These are phyloP conservation scores for Corinectria fuckeliana DNA, from an alignment of 2,329 filamentous ascomycete species.

Conservation along the genomic window DNA sequence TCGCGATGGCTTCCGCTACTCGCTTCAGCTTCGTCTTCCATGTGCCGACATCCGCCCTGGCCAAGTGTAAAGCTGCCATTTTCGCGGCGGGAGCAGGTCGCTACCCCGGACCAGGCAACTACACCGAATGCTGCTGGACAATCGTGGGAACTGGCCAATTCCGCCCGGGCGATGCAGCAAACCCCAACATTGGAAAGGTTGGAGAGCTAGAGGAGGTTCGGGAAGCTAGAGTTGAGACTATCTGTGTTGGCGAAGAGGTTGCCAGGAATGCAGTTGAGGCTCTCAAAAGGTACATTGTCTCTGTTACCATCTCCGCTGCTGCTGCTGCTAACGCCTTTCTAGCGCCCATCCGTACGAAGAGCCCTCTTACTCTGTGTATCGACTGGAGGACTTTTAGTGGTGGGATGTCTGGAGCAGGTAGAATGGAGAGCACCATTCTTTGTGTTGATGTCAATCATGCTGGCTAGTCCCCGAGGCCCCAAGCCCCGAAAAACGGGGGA, in stretches of 20 bases:
- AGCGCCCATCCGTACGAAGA: constrained; percentile 36
- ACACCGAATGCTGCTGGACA: constrained; percentile 61
- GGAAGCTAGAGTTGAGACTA: constrained; percentile 67
- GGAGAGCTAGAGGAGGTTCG: constrained; percentile 63
- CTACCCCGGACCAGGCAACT: constrained; percentile 56
- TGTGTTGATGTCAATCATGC: constrained; percentile 12
- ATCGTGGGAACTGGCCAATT: constrained; percentile 67
- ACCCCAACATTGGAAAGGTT: constrained; percentile 65
- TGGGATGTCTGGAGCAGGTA: neutral
- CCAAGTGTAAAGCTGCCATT: constrained; percentile 58
- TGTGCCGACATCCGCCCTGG: constrained; percentile 51
- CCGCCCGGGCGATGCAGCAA: constrained; percentile 64
- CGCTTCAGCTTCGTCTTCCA: constrained; percentile 55
- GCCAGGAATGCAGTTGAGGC: constrained; percentile 64
- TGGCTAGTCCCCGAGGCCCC: neutral
- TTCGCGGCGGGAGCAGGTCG: constrained; percentile 62
- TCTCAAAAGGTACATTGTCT: constrained; percentile 66
- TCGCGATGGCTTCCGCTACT: neutral
- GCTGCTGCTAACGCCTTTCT: neutral
- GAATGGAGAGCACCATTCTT: constrained; percentile 17
- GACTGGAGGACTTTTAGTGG: constrained; percentile 25
- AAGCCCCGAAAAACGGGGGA: neutral
- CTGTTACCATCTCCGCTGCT: neutral
- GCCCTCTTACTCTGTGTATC: constrained; percentile 20
- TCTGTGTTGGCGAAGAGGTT: constrained; percentile 65